These are phyloP conservation scores for Microcos paniculata DNA, from an alignment of 345 rosid genomes.

Conservation along the genomic window DNA sequence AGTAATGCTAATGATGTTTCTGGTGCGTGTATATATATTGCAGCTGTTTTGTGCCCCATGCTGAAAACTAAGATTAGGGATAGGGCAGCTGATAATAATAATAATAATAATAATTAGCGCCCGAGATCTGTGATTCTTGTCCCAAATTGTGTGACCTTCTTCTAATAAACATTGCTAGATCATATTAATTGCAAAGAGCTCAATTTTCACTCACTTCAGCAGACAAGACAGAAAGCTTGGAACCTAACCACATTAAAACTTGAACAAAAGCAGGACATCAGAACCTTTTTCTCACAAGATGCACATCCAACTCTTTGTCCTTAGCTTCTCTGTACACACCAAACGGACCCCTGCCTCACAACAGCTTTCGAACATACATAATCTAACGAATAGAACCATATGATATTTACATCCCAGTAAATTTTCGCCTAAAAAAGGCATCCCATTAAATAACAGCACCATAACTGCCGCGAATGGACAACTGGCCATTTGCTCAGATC, in stretches of 20 bases:
- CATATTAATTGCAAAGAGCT: constrained; percentile 54
- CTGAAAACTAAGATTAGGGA: no score
- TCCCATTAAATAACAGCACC: constrained; percentile 67
- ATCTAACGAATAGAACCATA: constrained; percentile 47
- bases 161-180: constrained; percentile 52
- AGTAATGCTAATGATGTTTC: no score
- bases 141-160: constrained; percentile 23
- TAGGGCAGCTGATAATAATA: no score
- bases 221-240: constrained; percentile 71
- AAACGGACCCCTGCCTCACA: constrained; percentile 58
- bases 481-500: constrained; percentile 58
- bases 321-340: constrained; percentile 10
- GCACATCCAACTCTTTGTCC: constrained; percentile 20
- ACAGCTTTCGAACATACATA: constrained; percentile 70
- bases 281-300: constrained; percentile 31
- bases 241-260: constrained; percentile 64
- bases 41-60: no score
- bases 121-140: constrained; percentile 21
- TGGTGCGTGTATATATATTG: no score
- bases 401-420: constrained; percentile 77
- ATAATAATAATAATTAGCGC: no score
- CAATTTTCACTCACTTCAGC: constrained; percentile 66
- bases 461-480: constrained; percentile 50
- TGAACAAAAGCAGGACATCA: constrained; percentile 53
- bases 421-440: no score